phyloP scores from a whole-genome alignment of 78 protist species.

The Capsaspora owczarzaki region DNA sequence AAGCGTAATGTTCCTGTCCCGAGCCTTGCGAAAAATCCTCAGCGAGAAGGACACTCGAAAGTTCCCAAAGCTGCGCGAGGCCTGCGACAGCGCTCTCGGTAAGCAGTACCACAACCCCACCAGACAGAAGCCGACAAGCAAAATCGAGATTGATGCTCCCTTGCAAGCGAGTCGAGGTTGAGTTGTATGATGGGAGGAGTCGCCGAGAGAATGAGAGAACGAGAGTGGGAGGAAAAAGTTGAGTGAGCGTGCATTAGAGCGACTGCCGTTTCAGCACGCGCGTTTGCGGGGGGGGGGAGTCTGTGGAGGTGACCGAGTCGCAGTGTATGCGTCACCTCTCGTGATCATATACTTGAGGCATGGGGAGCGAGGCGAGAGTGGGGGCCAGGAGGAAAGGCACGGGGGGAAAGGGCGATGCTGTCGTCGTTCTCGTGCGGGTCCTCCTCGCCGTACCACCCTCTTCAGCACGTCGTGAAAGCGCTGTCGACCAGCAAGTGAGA shows the following conservation, averaged over 20 bases:
- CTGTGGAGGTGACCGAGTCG: too few relatives aligned
- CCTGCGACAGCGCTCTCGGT: conserved; percentile 30
- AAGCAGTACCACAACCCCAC: background rate
- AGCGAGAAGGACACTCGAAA: conserved; percentile 15
- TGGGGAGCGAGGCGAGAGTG: too few relatives aligned
- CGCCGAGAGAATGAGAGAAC: too few relatives aligned
- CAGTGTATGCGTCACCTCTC: too few relatives aligned
- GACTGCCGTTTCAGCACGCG: too few relatives aligned
- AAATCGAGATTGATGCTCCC: background rate
- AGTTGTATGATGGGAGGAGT: too few relatives aligned
- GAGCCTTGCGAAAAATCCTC: conserved; percentile 20
- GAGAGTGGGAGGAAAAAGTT: background rate
- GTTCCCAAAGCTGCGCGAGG: conserved; percentile 9
- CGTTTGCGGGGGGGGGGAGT: too few relatives aligned
- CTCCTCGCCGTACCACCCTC: background rate
- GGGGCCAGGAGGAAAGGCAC: too few relatives aligned
- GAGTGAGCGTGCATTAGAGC: background rate
- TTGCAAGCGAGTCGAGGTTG: background rate
- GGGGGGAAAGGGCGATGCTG: background rate
- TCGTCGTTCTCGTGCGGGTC: background rate
- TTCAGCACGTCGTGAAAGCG: background rate
- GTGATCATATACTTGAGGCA: too few relatives aligned
- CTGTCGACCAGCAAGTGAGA: background rate
- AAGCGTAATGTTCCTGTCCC: background rate
- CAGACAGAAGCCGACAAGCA: background rate